Evolutionary conservation across 176 grass and related monocot genomes (phyloP).

Genomic region (Oryza rufipogon): DNA sequence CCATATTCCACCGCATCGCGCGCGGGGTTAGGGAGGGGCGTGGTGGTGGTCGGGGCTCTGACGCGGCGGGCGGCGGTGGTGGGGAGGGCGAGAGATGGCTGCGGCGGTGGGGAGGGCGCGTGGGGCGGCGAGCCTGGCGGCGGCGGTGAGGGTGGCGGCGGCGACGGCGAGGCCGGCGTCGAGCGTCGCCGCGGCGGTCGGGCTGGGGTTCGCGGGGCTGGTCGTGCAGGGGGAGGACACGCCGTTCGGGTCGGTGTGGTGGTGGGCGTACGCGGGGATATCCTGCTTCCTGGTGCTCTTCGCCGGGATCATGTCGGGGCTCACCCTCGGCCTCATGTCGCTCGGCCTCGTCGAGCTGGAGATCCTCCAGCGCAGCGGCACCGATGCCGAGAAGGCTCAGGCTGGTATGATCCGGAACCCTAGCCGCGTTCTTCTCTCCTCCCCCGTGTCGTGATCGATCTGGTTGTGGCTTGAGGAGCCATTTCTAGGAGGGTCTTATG

Average conservation of each 20-base stretch:
- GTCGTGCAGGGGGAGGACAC: slow-evolving; percentile 70
- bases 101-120: slow-evolving; percentile 26
- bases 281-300: slow-evolving; percentile 94
- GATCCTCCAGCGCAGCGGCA: slow-evolving; percentile 98
- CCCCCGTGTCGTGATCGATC: too few relatives aligned
- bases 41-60: slow-evolving; percentile 34
- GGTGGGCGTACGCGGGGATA: slow-evolving; percentile 77
- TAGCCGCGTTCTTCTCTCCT: neutral
- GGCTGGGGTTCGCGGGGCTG: slow-evolving; percentile 33
- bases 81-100: neutral
- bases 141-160: slow-evolving; percentile 44
- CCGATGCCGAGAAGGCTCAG: too few relatives aligned
- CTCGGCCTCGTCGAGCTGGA: slow-evolving; percentile 98
- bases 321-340: slow-evolving; percentile 97
- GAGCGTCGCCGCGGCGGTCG: slow-evolving; percentile 43
- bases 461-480: too few relatives aligned
- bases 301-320: slow-evolving; percentile 98
- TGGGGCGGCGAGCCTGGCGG: neutral
- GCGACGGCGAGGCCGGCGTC: slow-evolving; percentile 61
- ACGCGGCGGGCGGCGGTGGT: slow-evolving; percentile 23
- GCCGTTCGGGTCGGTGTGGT: slow-evolving; percentile 66
- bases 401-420: slow-evolving; percentile 65
- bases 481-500: too few relatives aligned
- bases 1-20: slow-evolving; percentile 43
- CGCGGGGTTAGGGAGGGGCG: neutral